Conservation (phyloP, 768 basidiomycete species). For the Suillus lakei region DNA sequence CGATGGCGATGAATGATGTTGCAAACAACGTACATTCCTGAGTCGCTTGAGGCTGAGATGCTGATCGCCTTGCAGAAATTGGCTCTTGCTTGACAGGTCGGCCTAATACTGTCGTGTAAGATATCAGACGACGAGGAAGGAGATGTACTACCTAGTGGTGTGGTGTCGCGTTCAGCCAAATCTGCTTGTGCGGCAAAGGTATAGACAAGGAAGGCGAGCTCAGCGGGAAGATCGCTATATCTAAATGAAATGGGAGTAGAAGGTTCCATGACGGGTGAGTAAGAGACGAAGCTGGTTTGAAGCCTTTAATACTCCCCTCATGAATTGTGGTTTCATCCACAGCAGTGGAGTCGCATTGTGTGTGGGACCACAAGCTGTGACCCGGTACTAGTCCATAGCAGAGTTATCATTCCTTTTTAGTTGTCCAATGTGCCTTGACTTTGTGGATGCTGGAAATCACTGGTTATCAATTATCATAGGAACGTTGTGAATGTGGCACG, state of each 20-base stretch:
- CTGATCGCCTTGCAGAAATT: neutral
- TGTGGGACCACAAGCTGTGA: constrained; percentile 12
- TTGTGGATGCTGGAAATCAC: too few relatives aligned
- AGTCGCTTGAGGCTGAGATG: neutral
- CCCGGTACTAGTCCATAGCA: neutral
- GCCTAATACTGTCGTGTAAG: neutral
- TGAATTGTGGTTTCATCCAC: too few relatives aligned
- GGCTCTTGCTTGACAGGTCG: neutral
- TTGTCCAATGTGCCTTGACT: neutral
- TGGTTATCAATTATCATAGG: too few relatives aligned
- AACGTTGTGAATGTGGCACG: too few relatives aligned
- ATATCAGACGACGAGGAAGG: neutral
- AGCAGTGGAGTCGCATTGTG: neutral
- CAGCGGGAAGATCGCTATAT: constrained; percentile 36
- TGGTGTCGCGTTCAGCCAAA: constrained; percentile 8
- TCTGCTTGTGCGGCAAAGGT: constrained; percentile 33
- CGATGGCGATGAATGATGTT: neutral
- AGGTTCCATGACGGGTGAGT: neutral
- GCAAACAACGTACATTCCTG: neutral
- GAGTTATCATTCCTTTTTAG: neutral
- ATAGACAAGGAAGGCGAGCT: constrained; percentile 41
- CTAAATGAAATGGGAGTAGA: constrained; percentile 7
- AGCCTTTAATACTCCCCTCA: too few relatives aligned
- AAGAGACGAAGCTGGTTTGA: too few relatives aligned
- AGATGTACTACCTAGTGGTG: neutral